Base-by-base conservation (phyloP, 257 asterid genomes). In the Salvia splendens region DNA sequence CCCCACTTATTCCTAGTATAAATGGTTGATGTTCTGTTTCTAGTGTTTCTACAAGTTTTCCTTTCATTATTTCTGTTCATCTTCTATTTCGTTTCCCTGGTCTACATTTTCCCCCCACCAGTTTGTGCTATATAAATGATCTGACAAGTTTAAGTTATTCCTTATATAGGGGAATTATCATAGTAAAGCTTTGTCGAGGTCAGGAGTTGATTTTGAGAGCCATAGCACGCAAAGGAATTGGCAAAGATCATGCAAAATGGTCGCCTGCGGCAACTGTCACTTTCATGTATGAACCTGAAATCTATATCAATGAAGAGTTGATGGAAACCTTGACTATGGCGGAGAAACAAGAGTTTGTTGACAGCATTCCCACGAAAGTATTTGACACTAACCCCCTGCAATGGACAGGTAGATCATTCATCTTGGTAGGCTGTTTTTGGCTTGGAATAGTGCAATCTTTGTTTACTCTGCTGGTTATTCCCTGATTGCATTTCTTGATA, bases 191-290 rank as follows among this genome's bases (percentile, higher is more conserved):
- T 54, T 96, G 96, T 6, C 93, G 96, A 46, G 96, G 99, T 35
- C 99, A 94, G 74, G 98, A 94, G 80, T 81, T 94, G 74, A 71
- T 71, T 65, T 77, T 94, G 65, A 84, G 99, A 83, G 99, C 99
- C 74, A 94, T 94, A 64, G 99, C 98, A 9, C 89, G 98, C 38
- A 94, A 94, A 75, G 99, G 99, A 72, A 91, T 94, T 70, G 99
- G 98, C 54, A 94, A 94, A 83, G 99, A 94, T 87, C 99, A 94
- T 59, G 99, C 99, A 3, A 94, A 94, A 76, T 94, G 98, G 98
- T 91, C 98, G 0, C 99, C 99, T 79, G 98, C 98, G 17, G 96
- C 99, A 59, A 91, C 99, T 45, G 99, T 91, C 62, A 87, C 96
- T 57, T 94, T 94, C 82, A 94, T 94, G 98, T 91, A 91, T 74